phyloP scores from a whole-genome alignment of 768 basidiomycete genomes.

The Boletus tomentosulus region DNA sequence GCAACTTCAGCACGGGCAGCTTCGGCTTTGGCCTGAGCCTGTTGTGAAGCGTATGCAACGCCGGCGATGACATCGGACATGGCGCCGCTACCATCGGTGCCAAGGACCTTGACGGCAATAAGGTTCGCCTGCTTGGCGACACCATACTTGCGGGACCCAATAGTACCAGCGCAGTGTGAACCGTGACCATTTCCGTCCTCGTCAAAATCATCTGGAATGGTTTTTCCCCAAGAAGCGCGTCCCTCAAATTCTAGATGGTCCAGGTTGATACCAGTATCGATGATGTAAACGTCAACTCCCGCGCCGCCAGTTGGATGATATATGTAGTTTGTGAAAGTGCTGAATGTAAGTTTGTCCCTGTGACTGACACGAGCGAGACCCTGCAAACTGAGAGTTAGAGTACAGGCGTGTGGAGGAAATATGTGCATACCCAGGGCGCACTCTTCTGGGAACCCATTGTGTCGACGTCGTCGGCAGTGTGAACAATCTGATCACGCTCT shows the following conservation, averaged over 20 bases:
- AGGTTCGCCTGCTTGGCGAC: slow-evolving; percentile 92
- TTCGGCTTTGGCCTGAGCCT: slow-evolving; percentile 50
- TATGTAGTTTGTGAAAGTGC: slow-evolving; percentile 81
- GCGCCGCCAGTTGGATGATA: slow-evolving; percentile 73
- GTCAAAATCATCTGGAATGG: slow-evolving; percentile 86
- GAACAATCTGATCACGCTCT: slow-evolving; percentile 93
- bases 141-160: slow-evolving; percentile 90
- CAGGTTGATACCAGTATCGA: slow-evolving; percentile 89
- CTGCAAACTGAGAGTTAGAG: slow-evolving; percentile 38
- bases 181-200: slow-evolving; percentile 96
- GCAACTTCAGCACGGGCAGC: slow-evolving; percentile 62
- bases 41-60: slow-evolving; percentile 70
- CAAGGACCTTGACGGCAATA: slow-evolving; percentile 89
- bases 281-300: slow-evolving; percentile 88
- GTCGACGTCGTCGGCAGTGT: slow-evolving; percentile 39
- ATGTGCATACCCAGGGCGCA: slow-evolving; percentile 78
- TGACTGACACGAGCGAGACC: slow-evolving; percentile 96
- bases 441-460: slow-evolving; percentile 43
- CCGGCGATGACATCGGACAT: slow-evolving; percentile 94
- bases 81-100: slow-evolving; percentile 89
- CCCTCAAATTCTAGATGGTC: slow-evolving; percentile 84
- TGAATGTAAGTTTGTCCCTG: slow-evolving; percentile 65
- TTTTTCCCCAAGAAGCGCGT: slow-evolving; percentile 91
- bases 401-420: neutral
- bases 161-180: slow-evolving; percentile 92